phyloP scores from a whole-genome alignment of 2,329 filamentous ascomycete species.

The Alternaria novae-zelandiae region DNA sequence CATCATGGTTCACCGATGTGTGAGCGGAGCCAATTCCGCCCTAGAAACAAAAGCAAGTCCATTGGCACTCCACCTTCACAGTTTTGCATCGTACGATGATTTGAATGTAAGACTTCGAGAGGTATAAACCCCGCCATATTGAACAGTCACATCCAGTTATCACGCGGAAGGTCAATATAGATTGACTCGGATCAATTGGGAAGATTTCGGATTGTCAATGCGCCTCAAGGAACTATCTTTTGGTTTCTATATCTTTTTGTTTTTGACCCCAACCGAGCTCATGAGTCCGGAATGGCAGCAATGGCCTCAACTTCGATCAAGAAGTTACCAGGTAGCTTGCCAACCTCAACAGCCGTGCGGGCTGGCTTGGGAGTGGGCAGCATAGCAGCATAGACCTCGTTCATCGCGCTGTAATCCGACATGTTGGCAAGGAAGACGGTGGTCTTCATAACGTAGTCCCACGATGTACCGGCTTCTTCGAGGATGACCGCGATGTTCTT shows the following conservation, averaged over 20 bases:
- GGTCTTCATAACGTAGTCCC: constrained; percentile 44
- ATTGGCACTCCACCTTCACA: not conserved
- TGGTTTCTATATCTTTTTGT: too few relatives aligned
- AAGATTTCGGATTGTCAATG: not conserved
- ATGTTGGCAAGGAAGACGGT: constrained; percentile 43
- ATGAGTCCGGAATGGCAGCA: constrained; percentile 36
- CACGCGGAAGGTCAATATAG: not conserved
- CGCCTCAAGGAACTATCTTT: not conserved
- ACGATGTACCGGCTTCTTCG: constrained; percentile 41
- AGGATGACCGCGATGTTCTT: constrained; percentile 41
- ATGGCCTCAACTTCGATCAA: constrained; percentile 44
- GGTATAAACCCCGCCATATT: fast-evolving
- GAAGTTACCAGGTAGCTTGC: constrained; percentile 39
- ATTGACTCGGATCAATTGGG: not conserved
- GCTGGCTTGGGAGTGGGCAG: constrained; percentile 39
- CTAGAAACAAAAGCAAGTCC: not conserved
- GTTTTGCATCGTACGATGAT: not conserved
- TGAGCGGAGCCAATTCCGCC: not conserved
- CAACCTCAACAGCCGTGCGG: constrained; percentile 39
- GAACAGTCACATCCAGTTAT: not conserved
- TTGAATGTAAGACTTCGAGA: not conserved
- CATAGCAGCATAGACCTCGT: constrained; percentile 40
- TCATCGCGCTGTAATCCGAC: constrained; percentile 44
- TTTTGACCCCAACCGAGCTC: too few relatives aligned
- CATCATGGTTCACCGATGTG: not conserved